These are phyloP conservation scores for Epicoccum sorghinum DNA, from an alignment of 2,329 filamentous ascomycete genomes.

Conservation along the genomic window DNA sequence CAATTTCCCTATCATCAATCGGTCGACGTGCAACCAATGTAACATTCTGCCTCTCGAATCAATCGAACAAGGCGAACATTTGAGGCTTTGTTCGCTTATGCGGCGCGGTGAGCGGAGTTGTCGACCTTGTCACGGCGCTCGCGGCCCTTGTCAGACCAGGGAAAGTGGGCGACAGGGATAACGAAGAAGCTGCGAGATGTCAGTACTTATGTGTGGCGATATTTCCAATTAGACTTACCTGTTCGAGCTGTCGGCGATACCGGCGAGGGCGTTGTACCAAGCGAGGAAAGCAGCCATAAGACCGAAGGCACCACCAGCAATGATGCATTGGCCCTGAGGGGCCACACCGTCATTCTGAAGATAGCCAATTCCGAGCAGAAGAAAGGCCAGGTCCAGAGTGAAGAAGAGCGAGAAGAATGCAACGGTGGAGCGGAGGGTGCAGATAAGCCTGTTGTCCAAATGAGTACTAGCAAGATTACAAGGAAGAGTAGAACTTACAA, in stretches of 20 bases:
- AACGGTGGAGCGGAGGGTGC: slow-evolving; percentile 64
- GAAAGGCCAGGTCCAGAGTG: slow-evolving; percentile 63
- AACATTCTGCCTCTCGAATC: slow-evolving; percentile 5
- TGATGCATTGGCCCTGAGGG: slow-evolving; percentile 55
- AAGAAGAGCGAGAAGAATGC: slow-evolving; percentile 65
- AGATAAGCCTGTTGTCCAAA: slow-evolving; percentile 38
- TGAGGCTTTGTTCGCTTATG: background rate
- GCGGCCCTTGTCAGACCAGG: slow-evolving; percentile 70
- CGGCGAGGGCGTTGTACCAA: slow-evolving; percentile 62
- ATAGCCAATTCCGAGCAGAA: slow-evolving; percentile 62
- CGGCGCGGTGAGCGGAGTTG: slow-evolving; percentile 43
- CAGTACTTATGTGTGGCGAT: slow-evolving; percentile 2
- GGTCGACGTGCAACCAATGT: background rate
- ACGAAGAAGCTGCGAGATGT: slow-evolving; percentile 77
- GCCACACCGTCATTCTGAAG: slow-evolving; percentile 52
- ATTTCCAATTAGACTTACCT: slow-evolving; percentile 40
- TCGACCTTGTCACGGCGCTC: slow-evolving; percentile 47
- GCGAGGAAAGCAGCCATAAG: slow-evolving; percentile 60
- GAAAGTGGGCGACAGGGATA: slow-evolving; percentile 91
- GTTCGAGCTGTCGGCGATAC: slow-evolving; percentile 62
- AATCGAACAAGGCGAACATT: slow-evolving; percentile 4
- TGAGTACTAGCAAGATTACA: too few species aligned
- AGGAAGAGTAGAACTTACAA: too few species aligned
- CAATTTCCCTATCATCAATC: slow-evolving; percentile 7
- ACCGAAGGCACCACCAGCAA: slow-evolving; percentile 60